Percentiles rank a stretch among this genome's conserved stretches.
These are phyloP conservation scores for Chlamydomonas asymmetrica DNA, from an alignment of 139 green algal genomes.

Conservation along the genomic window DNA sequence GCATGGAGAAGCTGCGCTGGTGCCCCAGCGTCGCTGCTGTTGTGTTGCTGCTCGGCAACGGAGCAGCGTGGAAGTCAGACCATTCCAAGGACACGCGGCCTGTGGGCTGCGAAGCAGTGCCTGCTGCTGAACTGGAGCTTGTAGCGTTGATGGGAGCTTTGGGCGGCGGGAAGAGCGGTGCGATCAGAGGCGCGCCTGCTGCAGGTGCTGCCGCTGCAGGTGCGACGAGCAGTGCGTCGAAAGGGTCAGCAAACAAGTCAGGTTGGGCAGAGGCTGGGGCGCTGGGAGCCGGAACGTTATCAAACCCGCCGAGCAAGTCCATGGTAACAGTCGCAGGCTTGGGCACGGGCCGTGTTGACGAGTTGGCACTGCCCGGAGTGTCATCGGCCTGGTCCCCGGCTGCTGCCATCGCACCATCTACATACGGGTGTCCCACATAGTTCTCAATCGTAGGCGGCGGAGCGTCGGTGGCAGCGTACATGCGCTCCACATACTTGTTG, in stretches of 20 bases:
- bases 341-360: background rate
- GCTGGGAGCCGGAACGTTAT: conserved; percentile 5
- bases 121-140: background rate
- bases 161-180: background rate
- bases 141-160: background rate
- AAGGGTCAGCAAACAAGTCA: conserved; percentile 8
- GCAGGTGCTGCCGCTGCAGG: too few species aligned
- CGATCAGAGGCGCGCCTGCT: background rate
- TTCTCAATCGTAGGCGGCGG: conserved; percentile 80
- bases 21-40: background rate
- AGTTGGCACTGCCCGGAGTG: background rate
- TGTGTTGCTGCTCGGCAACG: too few species aligned
- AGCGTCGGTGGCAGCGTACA: conserved; percentile 54
- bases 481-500: conserved; percentile 74
- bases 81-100: conserved; percentile 19
- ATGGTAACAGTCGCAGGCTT: background rate
- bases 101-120: too few species aligned
- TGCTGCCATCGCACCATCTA: background rate
- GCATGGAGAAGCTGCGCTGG: conserved; percentile 21
- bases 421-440: conserved; percentile 71
- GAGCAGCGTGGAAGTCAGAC: conserved; percentile 29
- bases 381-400: background rate
- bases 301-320: conserved; percentile 36
- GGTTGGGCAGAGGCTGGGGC: background rate
- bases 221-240: conserved; percentile 4